Percentiles rank a stretch among this genome's conserved stretches.
Evolutionary conservation across 1,139 yeast genomes (phyloP).

Genomic region (Magnusiomyces starmeri): DNA sequence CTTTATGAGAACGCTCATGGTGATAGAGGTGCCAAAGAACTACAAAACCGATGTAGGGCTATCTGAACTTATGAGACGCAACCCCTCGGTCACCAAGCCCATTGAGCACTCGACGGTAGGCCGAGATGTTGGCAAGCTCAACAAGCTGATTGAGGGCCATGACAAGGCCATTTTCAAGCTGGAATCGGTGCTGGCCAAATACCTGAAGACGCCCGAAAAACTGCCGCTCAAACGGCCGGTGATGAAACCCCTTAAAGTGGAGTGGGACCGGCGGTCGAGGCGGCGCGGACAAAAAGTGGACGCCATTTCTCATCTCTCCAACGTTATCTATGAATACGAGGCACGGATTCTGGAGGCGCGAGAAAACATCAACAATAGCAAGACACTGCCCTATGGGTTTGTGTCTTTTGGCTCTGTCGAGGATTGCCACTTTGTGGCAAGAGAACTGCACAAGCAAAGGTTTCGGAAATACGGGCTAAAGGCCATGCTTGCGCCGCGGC

Average conservation of each 20-base stretch:
- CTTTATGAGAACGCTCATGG: slow-evolving; percentile 32
- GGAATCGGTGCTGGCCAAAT: slow-evolving; percentile 33
- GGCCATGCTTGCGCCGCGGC: slow-evolving; percentile 31
- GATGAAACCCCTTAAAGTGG: slow-evolving; percentile 22
- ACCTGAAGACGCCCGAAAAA: slow-evolving; percentile 28
- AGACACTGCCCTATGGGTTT: slow-evolving; percentile 33
- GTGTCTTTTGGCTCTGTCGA: slow-evolving; percentile 31
- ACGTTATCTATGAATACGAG: slow-evolving; percentile 25
- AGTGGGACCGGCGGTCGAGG: slow-evolving; percentile 10
- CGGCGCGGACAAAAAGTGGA: slow-evolving; percentile 23
- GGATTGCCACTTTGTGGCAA: slow-evolving; percentile 29
- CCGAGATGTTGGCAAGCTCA: slow-evolving; percentile 28
- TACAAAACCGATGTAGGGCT: slow-evolving; percentile 29
- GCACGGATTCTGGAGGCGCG: slow-evolving; percentile 26
- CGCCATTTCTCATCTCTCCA: slow-evolving; percentile 30
- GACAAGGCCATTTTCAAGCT: slow-evolving; percentile 24
- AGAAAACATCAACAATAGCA: slow-evolving; percentile 19
- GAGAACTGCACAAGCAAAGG: slow-evolving; percentile 15
- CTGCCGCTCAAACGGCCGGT: slow-evolving; percentile 24
- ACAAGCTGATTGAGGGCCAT: slow-evolving; percentile 28
- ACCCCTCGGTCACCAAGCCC: slow-evolving; percentile 18
- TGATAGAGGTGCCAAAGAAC: slow-evolving; percentile 31
- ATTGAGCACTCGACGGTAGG: slow-evolving; percentile 33
- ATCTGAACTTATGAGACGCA: slow-evolving; percentile 18
- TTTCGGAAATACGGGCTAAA: slow-evolving; percentile 9